Evolutionary conservation across 352 stramenopile genomes (phyloP).

Genomic region (Phytopythium cucurbitacearum): DNA sequence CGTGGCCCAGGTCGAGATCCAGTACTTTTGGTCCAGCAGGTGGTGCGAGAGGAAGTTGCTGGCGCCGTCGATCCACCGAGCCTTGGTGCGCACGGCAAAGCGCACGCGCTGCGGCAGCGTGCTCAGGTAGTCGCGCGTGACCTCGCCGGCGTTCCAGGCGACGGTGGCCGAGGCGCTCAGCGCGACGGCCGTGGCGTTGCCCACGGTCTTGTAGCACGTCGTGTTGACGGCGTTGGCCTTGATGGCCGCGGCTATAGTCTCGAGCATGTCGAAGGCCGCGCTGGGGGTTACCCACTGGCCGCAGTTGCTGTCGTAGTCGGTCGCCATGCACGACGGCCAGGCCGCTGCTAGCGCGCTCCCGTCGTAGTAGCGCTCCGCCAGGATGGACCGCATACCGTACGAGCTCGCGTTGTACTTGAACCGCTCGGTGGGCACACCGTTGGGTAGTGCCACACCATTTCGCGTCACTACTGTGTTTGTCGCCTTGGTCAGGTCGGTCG

Average conservation of each 20-base stretch:
- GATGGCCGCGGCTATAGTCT: slow-evolving; percentile 30
- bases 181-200: slow-evolving; percentile 30
- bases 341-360: slow-evolving; percentile 8
- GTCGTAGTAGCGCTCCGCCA: slow-evolving; percentile 11
- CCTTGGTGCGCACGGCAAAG: slow-evolving; percentile 41
- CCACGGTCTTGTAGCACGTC: slow-evolving; percentile 50
- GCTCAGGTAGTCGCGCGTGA: slow-evolving; percentile 37
- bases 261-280: slow-evolving; percentile 37
- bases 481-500: slow-evolving; percentile 6
- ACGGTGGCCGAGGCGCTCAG: slow-evolving; percentile 9
- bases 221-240: slow-evolving; percentile 34
- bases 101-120: slow-evolving; percentile 41
- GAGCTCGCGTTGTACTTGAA: slow-evolving; percentile 48
- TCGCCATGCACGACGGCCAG: slow-evolving; percentile 18
- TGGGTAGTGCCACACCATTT: not conserved
- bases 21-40: slow-evolving; percentile 53
- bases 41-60: slow-evolving; percentile 49
- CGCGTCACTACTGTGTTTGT: slow-evolving; percentile 8
- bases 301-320: slow-evolving; percentile 28
- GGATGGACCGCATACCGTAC: slow-evolving; percentile 38
- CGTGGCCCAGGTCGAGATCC: slow-evolving; percentile 49
- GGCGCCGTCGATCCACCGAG: slow-evolving; percentile 40
- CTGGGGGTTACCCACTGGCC: slow-evolving; percentile 12
- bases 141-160: slow-evolving; percentile 7
- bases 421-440: slow-evolving; percentile 13